These are phyloP conservation scores for Whalleya microplaca DNA, from an alignment of 2,329 filamentous ascomycete genomes.

Conservation along the genomic window DNA sequence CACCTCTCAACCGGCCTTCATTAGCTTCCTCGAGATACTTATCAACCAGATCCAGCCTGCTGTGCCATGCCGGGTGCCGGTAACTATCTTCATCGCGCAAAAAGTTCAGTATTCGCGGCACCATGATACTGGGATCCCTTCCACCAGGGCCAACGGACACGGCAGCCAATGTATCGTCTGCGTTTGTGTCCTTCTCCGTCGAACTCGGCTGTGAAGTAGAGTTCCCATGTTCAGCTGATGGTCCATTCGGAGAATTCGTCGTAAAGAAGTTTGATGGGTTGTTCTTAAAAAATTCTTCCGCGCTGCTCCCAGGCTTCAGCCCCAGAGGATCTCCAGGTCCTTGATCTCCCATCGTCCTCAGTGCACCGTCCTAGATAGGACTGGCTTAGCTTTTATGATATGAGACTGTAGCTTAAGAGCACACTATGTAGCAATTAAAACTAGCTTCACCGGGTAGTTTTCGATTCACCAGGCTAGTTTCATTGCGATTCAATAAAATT, in stretches of 20 bases:
- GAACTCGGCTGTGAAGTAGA: too few species aligned
- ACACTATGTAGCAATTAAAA: slow-evolving; percentile 1
- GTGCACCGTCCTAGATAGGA: not conserved
- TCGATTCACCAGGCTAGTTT: slow-evolving; percentile 6
- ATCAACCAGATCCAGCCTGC: slow-evolving; percentile 32
- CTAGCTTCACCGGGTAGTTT: slow-evolving; percentile 3
- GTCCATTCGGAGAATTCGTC: too few species aligned
- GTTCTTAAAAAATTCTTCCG: too few species aligned
- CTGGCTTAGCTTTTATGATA: not conserved
- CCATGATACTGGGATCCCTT: slow-evolving; percentile 40
- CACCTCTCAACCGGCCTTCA: slow-evolving; percentile 27
- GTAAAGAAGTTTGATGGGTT: too few species aligned
- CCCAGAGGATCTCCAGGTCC: not conserved
- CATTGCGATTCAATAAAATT: slow-evolving; percentile 14
- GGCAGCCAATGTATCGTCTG: not conserved
- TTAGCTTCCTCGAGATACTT: slow-evolving; percentile 43
- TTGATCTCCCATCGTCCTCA: slow-evolving; percentile 1
- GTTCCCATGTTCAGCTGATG: too few species aligned
- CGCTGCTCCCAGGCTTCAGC: too few species aligned
- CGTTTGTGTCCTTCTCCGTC: not conserved
- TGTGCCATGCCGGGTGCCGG: slow-evolving; percentile 38
- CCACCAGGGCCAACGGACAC: slow-evolving; percentile 29
- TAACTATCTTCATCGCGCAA: slow-evolving; percentile 53
- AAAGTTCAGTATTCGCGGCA: slow-evolving; percentile 47
- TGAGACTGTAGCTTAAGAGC: not conserved